A percentile compares a stretch with the other conserved stretches of the same genome.
Evolutionary conservation across 352 stramenopile genomes (phyloP).

Genomic region (Globisporangium perplexum): DNA sequence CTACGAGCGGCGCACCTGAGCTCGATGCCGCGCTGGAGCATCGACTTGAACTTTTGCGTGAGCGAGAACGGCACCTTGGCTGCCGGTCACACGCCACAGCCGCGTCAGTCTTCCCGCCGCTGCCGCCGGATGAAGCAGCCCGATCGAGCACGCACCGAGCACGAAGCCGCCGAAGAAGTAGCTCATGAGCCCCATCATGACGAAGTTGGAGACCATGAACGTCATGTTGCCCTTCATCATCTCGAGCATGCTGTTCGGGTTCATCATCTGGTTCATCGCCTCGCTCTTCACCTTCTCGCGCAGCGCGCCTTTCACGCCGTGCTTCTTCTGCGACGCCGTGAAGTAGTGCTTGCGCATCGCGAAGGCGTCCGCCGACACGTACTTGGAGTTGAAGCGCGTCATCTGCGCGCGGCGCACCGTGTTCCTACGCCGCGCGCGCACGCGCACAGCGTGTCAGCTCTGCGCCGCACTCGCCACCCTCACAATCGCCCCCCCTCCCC

Average conservation of each 20-base stretch:
- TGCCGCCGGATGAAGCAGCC: no score
- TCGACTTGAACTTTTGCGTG: conserved; percentile 97
- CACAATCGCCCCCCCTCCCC: no score
- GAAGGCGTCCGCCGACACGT: conserved; percentile 79
- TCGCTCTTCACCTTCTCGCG: conserved; percentile 88
- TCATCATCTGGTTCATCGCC: conserved; percentile 93
- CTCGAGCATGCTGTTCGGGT: conserved; percentile 95
- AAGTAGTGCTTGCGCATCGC: conserved; percentile 90
- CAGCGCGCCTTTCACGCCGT: conserved; percentile 79
- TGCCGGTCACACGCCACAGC: conserved; percentile 17
- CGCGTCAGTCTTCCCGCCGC: no score
- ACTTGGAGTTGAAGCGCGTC: conserved; percentile 87
- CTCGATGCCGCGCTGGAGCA: conserved; percentile 96
- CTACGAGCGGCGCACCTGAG: conserved; percentile 59
- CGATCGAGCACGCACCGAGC: conserved; percentile 62
- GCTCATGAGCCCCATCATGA: conserved; percentile 99
- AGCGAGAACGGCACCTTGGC: conserved; percentile 98
- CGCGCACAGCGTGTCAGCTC: background rate
- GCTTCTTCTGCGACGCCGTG: conserved; percentile 85
- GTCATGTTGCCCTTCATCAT: conserved; percentile 99
- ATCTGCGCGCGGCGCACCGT: conserved; percentile 80
- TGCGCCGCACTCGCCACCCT: no score
- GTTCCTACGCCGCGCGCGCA: conserved; percentile 69
- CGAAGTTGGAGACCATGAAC: conserved; percentile 99
- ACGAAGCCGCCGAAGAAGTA: conserved; percentile 99